These are phyloP conservation scores for Solanum pennellii DNA, from an alignment of 257 asterid species.

Conservation along the genomic window DNA sequence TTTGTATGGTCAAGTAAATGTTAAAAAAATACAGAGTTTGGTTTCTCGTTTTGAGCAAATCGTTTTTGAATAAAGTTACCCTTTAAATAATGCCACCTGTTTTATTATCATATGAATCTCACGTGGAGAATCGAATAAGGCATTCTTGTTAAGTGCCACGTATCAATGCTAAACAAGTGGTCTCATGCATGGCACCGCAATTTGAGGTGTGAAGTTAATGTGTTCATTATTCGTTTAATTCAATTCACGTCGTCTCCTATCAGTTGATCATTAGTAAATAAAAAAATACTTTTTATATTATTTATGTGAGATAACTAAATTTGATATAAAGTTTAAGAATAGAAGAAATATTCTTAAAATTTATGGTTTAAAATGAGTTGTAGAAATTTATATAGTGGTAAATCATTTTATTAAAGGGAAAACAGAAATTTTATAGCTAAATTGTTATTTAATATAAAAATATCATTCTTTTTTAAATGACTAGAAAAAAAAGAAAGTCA, in stretches of 20 bases:
- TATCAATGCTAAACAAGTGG: not conserved
- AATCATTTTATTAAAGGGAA: rapidly evolving
- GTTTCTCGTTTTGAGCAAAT: not conserved
- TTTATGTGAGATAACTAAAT: too few relatives aligned
- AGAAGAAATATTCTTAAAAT: too few relatives aligned
- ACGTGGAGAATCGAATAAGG: not conserved
- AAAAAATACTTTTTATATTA: too few relatives aligned
- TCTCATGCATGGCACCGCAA: not conserved
- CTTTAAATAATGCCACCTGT: not conserved
- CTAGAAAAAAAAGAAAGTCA: too few relatives aligned
- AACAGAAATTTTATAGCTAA: rapidly evolving
- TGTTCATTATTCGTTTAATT: not conserved
- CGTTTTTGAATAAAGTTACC: not conserved
- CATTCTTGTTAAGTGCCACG: not conserved
- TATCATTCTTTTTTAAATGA: too few relatives aligned
- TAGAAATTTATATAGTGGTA: rapidly evolving
- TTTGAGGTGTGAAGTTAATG: not conserved
- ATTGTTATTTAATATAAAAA: too few relatives aligned
- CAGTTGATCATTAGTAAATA: too few relatives aligned
- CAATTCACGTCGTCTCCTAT: too few relatives aligned
- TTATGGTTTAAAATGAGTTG: too few relatives aligned
- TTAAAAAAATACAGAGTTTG: not conserved
- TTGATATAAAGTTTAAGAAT: too few relatives aligned
- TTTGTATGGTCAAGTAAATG: not conserved
- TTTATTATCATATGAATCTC: not conserved